These are phyloP conservation scores for Knoxdaviesia proteae DNA, from an alignment of 2,329 filamentous ascomycete genomes.

Conservation along the genomic window DNA sequence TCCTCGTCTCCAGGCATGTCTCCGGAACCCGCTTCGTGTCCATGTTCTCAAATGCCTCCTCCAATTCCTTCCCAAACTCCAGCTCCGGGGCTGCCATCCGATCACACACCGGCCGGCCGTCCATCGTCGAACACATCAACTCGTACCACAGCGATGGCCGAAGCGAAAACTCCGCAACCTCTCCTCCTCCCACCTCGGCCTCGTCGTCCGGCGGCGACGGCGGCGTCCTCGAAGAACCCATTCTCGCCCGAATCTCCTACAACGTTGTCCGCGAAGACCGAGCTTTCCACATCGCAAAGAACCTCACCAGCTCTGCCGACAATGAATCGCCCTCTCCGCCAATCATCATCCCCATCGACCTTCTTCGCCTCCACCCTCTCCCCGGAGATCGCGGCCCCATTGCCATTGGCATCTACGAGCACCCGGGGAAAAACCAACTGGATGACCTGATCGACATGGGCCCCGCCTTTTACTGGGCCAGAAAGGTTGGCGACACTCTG, in stretches of 20 bases:
- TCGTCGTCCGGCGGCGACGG: constrained; percentile 13
- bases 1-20: constrained; percentile 31
- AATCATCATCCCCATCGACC: constrained; percentile 61
- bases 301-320: constrained; percentile 49
- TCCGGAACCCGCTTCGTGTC: constrained; percentile 40
- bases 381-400: constrained; percentile 51
- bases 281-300: constrained; percentile 65
- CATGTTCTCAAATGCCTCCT: constrained; percentile 24
- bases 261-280: constrained; percentile 71
- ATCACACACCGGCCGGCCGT: constrained; percentile 20
- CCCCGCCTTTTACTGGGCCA: constrained; percentile 45
- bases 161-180: constrained; percentile 17
- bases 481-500: constrained; percentile 29
- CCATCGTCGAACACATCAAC: constrained; percentile 18
- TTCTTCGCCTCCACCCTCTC: constrained; percentile 48
- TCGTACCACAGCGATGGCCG: constrained; percentile 16
- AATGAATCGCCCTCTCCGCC: constrained; percentile 41
- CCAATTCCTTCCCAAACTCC: constrained; percentile 20
- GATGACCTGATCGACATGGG: constrained; percentile 54
- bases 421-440: constrained; percentile 55
- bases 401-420: constrained; percentile 62
- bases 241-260: constrained; percentile 65
- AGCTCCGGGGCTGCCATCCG: constrained; percentile 22
- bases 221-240: constrained; percentile 31
- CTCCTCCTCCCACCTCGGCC: constrained; percentile 12